These are phyloP conservation scores for Pyrenochaeta sp. DNA, from an alignment of 2,329 filamentous ascomycete genomes.

Conservation along the genomic window DNA sequence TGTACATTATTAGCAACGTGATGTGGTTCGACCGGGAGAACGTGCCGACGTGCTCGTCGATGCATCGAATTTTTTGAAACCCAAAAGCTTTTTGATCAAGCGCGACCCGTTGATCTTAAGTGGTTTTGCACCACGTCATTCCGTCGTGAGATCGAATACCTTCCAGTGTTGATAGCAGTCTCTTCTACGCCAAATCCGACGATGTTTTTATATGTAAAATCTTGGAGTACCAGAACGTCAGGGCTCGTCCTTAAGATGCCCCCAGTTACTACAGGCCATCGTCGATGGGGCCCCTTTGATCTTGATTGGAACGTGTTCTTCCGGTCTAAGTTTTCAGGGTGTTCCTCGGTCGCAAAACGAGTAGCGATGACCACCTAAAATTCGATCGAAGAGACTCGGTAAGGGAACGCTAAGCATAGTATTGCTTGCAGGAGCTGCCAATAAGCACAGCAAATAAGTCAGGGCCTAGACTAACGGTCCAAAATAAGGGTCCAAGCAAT, in stretches of 20 bases:
- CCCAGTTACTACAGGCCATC: conserved; percentile 23
- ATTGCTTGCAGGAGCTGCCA: conserved; percentile 1
- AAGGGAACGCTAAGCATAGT: conserved; percentile 4
- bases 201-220: background rate
- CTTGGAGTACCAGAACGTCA: background rate
- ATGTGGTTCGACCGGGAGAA: conserved; percentile 10
- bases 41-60: background rate
- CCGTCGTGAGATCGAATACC: background rate
- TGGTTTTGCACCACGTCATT: background rate
- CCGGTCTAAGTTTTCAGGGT: conserved; percentile 13
- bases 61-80: background rate
- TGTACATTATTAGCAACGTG: conserved; percentile 1
- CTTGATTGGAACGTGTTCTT: conserved; percentile 7
- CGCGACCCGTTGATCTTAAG: conserved; percentile 1
- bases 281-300: conserved; percentile 14
- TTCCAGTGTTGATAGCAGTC: background rate
- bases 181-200: background rate
- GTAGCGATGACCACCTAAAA: conserved; percentile 28
- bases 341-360: conserved; percentile 12
- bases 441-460: conserved; percentile 1
- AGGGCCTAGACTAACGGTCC: background rate
- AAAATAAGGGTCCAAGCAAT: conserved; percentile 16
- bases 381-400: conserved; percentile 16
- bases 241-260: background rate
- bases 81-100: background rate